These are phyloP conservation scores for Begonia fuchsioides DNA, from an alignment of 306 rosid genomes.

Conservation along the genomic window DNA sequence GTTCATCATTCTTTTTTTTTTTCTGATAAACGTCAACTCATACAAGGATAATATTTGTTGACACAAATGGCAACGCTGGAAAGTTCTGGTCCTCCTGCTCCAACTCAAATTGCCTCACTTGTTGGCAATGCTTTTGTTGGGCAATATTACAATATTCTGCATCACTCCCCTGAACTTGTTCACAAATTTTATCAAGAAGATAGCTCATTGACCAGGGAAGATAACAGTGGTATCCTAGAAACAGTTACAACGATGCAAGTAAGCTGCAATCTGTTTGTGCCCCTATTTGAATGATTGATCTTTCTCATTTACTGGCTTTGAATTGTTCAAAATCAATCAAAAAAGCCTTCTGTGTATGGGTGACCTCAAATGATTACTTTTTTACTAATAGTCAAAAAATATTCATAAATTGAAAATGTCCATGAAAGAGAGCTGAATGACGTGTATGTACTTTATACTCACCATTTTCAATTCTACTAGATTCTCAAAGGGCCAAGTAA, in stretches of 20 bases:
- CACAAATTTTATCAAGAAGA: conserved; percentile 80
- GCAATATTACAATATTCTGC: conserved; percentile 89
- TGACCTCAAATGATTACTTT: too few relatives aligned
- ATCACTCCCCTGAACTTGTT: conserved; percentile 78
- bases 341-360: too few relatives aligned
- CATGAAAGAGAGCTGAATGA: too few relatives aligned
- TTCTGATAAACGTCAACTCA: background rate
- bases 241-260: conserved; percentile 69
- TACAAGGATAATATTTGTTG: background rate
- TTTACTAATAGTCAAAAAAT: too few relatives aligned
- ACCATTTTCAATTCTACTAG: too few relatives aligned
- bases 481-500: too few relatives aligned
- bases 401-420: too few relatives aligned
- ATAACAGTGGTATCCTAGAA: conserved; percentile 46
- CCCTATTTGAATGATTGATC: too few relatives aligned
- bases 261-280: background rate
- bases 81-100: conserved; percentile 39
- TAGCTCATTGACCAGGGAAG: conserved; percentile 70
- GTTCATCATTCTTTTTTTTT: background rate
- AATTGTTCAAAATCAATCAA: too few relatives aligned
- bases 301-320: too few relatives aligned
- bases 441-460: too few relatives aligned
- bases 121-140: conserved; percentile 92
- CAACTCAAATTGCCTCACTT: conserved; percentile 45
- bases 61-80: conserved; percentile 68